Evolutionary conservation across 768 basidiomycete species (phyloP), one percentile per base, ranked within the genome.

Genomic region (Boletus pseudo-olivaceus): DNA sequence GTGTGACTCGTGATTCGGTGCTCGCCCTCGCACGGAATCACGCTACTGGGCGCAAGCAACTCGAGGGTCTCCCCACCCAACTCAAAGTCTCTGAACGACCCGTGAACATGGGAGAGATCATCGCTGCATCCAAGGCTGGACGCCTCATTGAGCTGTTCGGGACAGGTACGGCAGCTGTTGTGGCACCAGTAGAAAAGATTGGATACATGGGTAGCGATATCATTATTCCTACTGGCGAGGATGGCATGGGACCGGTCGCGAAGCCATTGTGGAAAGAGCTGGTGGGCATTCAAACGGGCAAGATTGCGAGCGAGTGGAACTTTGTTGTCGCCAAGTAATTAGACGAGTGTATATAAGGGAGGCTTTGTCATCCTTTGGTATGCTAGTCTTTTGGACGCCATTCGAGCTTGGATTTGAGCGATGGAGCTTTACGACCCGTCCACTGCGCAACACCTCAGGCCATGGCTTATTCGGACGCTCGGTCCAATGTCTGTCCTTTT

Each of bases 381-480:
- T 6, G 8, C 38, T 15, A 15, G 14, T 27, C 38, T 46, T 56
- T 44, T 50, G 53, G 20, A 47, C 41, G 14, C 11, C 42, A 14
- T 49, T 43, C 27, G 20, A 39, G 40, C n/a, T 46, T 27, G 37
- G 15, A 46, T 38, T 26, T 43, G 35, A 50, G 55, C 52, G 57
- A 89, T 91, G 88, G 45, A 46, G 4, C 75, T 87, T 57, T 82
- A 79, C 73, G 88, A 91, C 72, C 70, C 82, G 43, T 72, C 82
- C 50, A 84, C 85, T 10, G 77, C 78, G 1, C 70, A 75, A 15
- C 80, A 88, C 61, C 82, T 96, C 63, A 92, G 88, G 66, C 82
- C 87, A 60, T 98, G 93, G 94, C 85, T 98, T 42, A 79, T 93
- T 44, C 80, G 82, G 58, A 90, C 88, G 0, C 82, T 98, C 39